Conservation (phyloP, 2,329 filamentous ascomycete species). For the Tetracladium maxilliforme region DNA sequence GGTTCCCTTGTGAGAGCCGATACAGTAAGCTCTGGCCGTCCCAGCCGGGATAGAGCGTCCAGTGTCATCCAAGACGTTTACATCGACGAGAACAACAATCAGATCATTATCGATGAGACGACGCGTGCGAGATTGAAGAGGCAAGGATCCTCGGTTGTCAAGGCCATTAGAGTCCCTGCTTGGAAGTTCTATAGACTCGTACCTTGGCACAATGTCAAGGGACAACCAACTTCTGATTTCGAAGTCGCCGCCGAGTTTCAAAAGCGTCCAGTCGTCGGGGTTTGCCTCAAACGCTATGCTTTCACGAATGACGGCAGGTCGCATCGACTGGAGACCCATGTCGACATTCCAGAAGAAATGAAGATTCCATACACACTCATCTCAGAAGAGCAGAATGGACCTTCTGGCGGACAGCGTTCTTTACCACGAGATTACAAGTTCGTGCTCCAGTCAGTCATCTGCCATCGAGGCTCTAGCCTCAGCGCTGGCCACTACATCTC, state of each 20-base stretch:
- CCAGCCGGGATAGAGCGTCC: too few species aligned
- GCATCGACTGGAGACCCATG: conserved; percentile 61
- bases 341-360: conserved; percentile 89
- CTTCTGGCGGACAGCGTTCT: conserved; percentile 42
- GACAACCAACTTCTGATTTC: too few species aligned
- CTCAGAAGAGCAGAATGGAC: conserved; percentile 60
- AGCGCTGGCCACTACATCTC: conserved; percentile 87
- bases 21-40: too few species aligned
- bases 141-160: too few species aligned
- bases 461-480: conserved; percentile 74
- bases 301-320: conserved; percentile 56
- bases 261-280: conserved; percentile 71
- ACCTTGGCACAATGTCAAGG: conserved; percentile 72
- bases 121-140: too few species aligned
- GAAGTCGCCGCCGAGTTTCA: conserved; percentile 84
- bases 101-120: too few species aligned
- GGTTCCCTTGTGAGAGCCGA: too few species aligned
- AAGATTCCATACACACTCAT: conserved; percentile 78
- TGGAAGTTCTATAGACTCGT: conserved; percentile 96
- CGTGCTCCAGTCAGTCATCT: conserved; percentile 80
- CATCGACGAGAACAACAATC: too few species aligned
- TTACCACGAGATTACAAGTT: conserved; percentile 85
- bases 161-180: too few species aligned
- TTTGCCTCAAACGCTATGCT: conserved; percentile 83
- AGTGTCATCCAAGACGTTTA: too few species aligned